phyloP scores from a whole-genome alignment of 768 basidiomycete species.

The Kwoniella pini region DNA sequence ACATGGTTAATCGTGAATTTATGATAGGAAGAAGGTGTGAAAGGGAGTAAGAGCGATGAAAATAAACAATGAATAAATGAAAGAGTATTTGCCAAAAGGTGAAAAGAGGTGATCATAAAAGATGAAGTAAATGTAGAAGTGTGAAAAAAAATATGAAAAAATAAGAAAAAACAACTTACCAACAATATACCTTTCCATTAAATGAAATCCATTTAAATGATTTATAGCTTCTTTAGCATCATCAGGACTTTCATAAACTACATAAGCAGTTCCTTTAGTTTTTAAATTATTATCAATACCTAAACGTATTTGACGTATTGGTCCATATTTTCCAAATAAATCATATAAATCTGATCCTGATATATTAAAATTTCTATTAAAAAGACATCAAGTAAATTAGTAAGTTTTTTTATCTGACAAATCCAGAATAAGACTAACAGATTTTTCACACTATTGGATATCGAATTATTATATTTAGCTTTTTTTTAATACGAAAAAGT shows the following conservation, averaged over 20 bases:
- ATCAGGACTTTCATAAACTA: constrained; percentile 59
- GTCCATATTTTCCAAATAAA: constrained; percentile 95
- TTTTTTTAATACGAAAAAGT: not conserved
- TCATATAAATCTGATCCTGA: constrained; percentile 89
- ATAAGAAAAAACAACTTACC: constrained; percentile 55
- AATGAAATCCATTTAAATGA: constrained; percentile 95
- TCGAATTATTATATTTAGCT: not conserved
- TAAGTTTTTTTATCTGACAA: no score
- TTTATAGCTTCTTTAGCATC: constrained; percentile 96
- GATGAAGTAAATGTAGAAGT: no score
- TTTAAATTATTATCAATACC: constrained; percentile 78
- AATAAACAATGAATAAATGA: no score
- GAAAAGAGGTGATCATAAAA: no score
- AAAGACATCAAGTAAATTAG: no score
- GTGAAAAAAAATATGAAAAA: no score
- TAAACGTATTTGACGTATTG: constrained; percentile 90
- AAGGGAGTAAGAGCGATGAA: no score
- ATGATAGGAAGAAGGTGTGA: no score
- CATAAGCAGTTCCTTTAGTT: constrained; percentile 93
- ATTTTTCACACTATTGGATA: constrained; percentile 47
- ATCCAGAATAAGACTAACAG: no score
- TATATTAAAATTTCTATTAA: constrained; percentile 51
- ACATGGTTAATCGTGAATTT: no score
- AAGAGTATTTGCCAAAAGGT: no score
- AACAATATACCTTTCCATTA: constrained; percentile 97